Base-by-base conservation (phyloP, 768 basidiomycete species). In the Royoungia palumana region DNA sequence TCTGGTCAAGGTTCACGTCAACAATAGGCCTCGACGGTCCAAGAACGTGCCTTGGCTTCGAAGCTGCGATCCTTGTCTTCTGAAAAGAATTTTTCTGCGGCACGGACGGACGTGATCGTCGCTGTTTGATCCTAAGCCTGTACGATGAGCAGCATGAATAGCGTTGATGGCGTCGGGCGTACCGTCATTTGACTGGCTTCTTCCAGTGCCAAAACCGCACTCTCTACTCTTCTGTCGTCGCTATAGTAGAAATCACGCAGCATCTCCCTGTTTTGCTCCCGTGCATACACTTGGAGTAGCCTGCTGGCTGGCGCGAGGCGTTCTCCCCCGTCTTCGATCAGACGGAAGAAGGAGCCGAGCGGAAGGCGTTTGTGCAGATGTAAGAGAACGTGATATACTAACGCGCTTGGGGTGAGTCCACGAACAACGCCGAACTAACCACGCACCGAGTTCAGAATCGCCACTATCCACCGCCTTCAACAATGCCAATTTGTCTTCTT, bases 171-270 rank as follows among this genome's bases (percentile, higher is more conserved):
- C 27, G 10, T n/a, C 4, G 6, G 35, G 52, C 76, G 53, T 56
- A 92, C 94, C 58, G 68, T 66, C 67, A 86, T 83, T 19, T 70
- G 70, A 3, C 76, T 72, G 7, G 91, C 87, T 66, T 97, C 96
- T 37, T 90, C 89, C 19, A 99, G 69, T 32, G 82, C 87, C 4
- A 98, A 70, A n/a, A 87, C 78, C 0, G 94, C 96, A 67, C 87
- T 95, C 64, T 98, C 96, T 13, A 91, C 86, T 39, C 94, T 78
- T 46, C 96, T 76, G 68, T 98, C 96, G 59, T 99, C 96, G 30
- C 95, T 95, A 62, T 95, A 99, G 67, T 94, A 98, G 69, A 94
- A 98, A 64, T 99, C 94, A 14, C 93, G 77, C 7, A 98, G 72
- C 82, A 98, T 87, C 54, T 91, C 90, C 43, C 88, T 75, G 63